Evolutionary conservation across 768 basidiomycete species (phyloP).

Genomic region (Boletus vermiculosoides): DNA sequence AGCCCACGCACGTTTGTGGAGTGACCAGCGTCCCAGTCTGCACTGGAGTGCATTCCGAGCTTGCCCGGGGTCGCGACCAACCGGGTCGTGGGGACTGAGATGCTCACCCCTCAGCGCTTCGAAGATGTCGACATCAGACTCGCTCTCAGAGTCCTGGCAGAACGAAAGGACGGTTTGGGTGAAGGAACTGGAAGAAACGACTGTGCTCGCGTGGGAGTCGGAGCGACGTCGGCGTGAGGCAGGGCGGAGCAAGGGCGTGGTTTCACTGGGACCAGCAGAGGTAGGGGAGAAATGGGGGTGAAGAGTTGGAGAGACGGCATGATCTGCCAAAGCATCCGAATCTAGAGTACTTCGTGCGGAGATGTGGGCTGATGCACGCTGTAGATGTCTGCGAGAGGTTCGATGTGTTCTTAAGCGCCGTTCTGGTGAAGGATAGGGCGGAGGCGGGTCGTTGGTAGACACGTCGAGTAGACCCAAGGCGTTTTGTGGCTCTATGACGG

Average conservation of each 20-base stretch:
- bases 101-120: constrained; percentile 23
- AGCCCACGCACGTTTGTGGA: constrained; percentile 38
- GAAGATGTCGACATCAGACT: constrained; percentile 38
- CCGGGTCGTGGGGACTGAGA: constrained; percentile 22
- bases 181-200: constrained; percentile 48
- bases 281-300: constrained; percentile 23
- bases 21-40: constrained; percentile 5
- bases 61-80: constrained; percentile 1
- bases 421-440: constrained; percentile 60
- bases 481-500: constrained; percentile 3
- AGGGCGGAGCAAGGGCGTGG: constrained; percentile 46
- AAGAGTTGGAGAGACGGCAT: constrained; percentile 14
- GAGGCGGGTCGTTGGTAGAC: constrained; percentile 55
- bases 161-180: constrained; percentile 69
- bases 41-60: background rate
- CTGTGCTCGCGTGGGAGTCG: constrained; percentile 55
- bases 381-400: constrained; percentile 28
- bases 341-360: constrained; percentile 33
- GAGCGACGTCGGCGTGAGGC: constrained; percentile 47
- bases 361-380: constrained; percentile 31
- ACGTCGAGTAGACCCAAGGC: constrained; percentile 11
- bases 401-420: constrained; percentile 41
- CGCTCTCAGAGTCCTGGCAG: constrained; percentile 54
- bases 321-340: constrained; percentile 37
- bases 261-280: constrained; percentile 41